Evolutionary conservation across 73 alveolate species (phyloP).

Genomic region (Paramecium tetraurelia): DNA sequence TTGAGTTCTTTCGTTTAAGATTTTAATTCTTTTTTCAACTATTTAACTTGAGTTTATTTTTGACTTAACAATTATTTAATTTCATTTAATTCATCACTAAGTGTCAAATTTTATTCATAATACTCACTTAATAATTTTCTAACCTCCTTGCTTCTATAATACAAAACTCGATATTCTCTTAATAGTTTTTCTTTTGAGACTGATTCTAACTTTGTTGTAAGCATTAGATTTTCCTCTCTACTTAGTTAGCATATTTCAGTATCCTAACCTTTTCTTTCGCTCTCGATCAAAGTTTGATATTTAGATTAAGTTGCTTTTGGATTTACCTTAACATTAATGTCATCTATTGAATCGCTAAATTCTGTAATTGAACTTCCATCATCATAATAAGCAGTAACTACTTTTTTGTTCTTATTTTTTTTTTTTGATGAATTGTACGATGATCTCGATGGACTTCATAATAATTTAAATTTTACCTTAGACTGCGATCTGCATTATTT

Average conservation of each 20-base stretch:
- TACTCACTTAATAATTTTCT: constrained; percentile 28
- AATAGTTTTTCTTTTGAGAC: not conserved
- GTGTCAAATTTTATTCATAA: not conserved
- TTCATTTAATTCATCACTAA: not conserved
- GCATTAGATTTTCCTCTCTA: constrained; percentile 13
- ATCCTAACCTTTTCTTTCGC: not conserved
- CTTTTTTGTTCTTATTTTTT: not conserved
- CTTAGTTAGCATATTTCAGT: not conserved
- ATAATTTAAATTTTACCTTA: not conserved
- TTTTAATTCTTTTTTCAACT: not conserved
- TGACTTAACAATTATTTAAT: not conserved
- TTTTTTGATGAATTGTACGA: not conserved
- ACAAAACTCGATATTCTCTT: constrained; percentile 8
- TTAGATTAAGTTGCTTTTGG: not conserved
- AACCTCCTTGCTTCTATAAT: constrained; percentile 4
- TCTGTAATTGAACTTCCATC: not conserved
- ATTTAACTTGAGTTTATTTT: not conserved
- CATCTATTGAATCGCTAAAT: not conserved
- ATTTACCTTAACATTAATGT: not conserved
- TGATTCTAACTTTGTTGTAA: constrained; percentile 7
- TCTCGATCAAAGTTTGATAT: not conserved
- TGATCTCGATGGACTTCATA: not conserved
- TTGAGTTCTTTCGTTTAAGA: not conserved
- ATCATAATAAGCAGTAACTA: not conserved
- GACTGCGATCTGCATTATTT: not conserved